A percentile compares a stretch with the other conserved stretches of the same genome.
Conservation (phyloP, 257 asterid genomes). For the Mentha longifolia region DNA sequence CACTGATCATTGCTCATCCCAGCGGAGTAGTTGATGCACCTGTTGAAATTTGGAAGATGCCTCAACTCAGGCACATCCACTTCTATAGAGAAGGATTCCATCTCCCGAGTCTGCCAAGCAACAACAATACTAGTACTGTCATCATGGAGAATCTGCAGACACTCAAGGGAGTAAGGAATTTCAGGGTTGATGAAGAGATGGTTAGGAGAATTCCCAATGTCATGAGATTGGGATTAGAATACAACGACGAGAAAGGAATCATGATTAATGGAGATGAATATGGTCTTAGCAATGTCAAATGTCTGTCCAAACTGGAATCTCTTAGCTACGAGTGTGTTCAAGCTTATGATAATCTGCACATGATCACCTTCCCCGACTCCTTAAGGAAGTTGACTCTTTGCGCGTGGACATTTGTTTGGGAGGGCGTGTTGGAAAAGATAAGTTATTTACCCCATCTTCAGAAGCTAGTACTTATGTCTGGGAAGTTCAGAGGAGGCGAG, state of each 20-base stretch:
- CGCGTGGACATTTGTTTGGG: not conserved
- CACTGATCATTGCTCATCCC: not conserved
- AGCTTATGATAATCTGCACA: not conserved
- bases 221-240: not conserved
- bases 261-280: too few species aligned
- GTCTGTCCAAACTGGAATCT: too few species aligned
- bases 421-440: not conserved
- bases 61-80: constrained; percentile 23
- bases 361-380: not conserved
- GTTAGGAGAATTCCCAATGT: constrained; percentile 12
- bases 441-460: constrained; percentile 13
- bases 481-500: not conserved
- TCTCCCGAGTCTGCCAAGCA: constrained; percentile 10
- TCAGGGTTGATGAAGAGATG: not conserved
- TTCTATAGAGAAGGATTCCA: not conserved
- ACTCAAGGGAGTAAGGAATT: not conserved
- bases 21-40: not conserved
- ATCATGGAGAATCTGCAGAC: constrained; percentile 21
- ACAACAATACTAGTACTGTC: not conserved
- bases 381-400: not conserved
- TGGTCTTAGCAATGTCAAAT: too few species aligned
- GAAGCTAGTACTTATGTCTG: not conserved
- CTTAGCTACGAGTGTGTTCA: not conserved
- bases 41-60: constrained; percentile 1
- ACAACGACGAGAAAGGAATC: not conserved